Evolutionary conservation across 208 protist species (phyloP), one percentile per base, ranked within the genome.

Genomic region (Trypanosoma brucei): DNA sequence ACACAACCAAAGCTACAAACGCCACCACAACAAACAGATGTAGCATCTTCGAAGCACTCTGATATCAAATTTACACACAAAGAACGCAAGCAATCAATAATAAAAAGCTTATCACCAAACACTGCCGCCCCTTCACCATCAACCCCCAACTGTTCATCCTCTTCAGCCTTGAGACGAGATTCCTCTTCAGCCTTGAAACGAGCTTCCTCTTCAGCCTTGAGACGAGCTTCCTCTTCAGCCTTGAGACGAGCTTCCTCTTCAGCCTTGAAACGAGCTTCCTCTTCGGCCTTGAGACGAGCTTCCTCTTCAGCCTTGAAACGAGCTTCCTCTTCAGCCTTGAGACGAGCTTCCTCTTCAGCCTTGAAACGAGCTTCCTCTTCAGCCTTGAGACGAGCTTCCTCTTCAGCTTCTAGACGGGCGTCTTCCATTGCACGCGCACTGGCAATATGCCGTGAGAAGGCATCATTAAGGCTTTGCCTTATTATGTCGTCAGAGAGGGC

Each of bases 131-230:
- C 22, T 22, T 22, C 3, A 58, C 55, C 56, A 64, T 62, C 6
- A 55, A 48, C 62, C 68, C 58, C 44, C 14, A 53, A 3, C 64
- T 48, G 8, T 46, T 37, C 9, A 31, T 31, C 35, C 54, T 62
- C 33, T 60, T 58, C 42, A 11, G 42, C 0, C 42, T 46, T 46
- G 42, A 55, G 22, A 11, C 8, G 44, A n/a, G 45, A 1, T 62
- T 13, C 2, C 3, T 30, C 8, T 2, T 22, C 14, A 7, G 36
- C 34, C 44, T 31, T 34, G 11, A 31, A 30, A 59, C 33, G 42
- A 31, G n/a, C n/a, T 54, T 54, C n/a, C n/a, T 35, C 50, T 6
- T 35, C 50, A 22, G 50, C 13, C 50, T 54, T 34, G 13, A n/a
- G 7, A 56, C 36, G 7, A 4, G 38, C 35, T 3, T 42, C 30